Evolutionary conservation across 1,284 basidiomycete species (phyloP).

Genomic region (Moniliophthora roreri): DNA sequence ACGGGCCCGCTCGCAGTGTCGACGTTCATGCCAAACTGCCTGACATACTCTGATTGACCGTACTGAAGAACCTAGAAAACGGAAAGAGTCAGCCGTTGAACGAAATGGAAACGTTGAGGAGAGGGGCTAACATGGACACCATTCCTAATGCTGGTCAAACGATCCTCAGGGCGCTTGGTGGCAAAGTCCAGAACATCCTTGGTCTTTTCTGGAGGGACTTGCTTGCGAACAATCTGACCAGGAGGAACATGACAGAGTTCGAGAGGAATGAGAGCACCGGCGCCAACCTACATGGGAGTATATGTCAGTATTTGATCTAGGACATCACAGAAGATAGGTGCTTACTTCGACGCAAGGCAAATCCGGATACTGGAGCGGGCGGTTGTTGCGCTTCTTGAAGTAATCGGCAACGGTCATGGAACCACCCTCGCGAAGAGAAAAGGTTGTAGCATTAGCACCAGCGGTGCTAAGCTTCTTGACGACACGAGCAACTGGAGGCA

Average conservation of each 20-base stretch:
- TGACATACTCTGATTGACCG: conserved; percentile 71
- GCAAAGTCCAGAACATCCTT: conserved; percentile 56
- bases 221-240: conserved; percentile 53
- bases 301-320: neutral
- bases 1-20: conserved; percentile 46
- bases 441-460: conserved; percentile 41
- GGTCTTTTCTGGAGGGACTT: conserved; percentile 56
- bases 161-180: conserved; percentile 49
- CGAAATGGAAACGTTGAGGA: neutral
- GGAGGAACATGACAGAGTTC: conserved; percentile 52
- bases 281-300: conserved; percentile 39
- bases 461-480: conserved; percentile 43
- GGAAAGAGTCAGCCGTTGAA: conserved; percentile 1
- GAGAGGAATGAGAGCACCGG: conserved; percentile 53
- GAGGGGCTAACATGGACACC: conserved; percentile 41
- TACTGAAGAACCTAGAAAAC: conserved; percentile 57
- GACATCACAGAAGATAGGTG: neutral
- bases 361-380: conserved; percentile 41
- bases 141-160: conserved; percentile 44
- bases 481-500: conserved; percentile 29
- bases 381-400: conserved; percentile 39
- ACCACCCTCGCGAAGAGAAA: conserved; percentile 42
- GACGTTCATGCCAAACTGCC: conserved; percentile 66
- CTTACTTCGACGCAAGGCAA: conserved; percentile 54
- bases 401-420: conserved; percentile 50